Percentiles rank a stretch among this genome's conserved stretches.
These are phyloP conservation scores for Acarospora socialis DNA, from an alignment of 2,329 filamentous ascomycete genomes.

Conservation along the genomic window DNA sequence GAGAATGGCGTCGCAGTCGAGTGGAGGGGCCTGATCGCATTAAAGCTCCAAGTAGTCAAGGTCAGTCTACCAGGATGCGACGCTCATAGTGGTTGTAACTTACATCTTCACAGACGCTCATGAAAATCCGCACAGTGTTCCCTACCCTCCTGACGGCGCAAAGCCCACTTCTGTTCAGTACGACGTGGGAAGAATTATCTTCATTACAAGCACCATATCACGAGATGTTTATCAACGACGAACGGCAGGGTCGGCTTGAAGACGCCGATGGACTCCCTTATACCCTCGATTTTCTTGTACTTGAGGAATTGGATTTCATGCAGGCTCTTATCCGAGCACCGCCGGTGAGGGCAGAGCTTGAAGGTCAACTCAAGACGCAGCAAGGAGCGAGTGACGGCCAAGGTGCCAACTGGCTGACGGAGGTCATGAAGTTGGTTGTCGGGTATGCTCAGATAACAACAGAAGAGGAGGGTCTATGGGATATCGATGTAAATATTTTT, in stretches of 20 bases:
- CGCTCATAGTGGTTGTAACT: background rate
- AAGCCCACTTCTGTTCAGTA: conserved; percentile 67
- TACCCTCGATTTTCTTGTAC: conserved; percentile 79
- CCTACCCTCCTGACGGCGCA: conserved; percentile 68
- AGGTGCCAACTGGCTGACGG: conserved; percentile 65
- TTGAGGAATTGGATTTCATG: conserved; percentile 91
- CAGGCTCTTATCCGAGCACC: conserved; percentile 80
- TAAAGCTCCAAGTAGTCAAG: conserved; percentile 89
- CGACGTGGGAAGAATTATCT: conserved; percentile 78
- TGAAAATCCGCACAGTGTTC: conserved; percentile 78
- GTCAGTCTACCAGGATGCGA: conserved; percentile 24
- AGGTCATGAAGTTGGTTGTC: conserved; percentile 74
- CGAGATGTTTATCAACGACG: conserved; percentile 70
- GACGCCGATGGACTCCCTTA: conserved; percentile 87
- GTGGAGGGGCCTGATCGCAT: conserved; percentile 69
- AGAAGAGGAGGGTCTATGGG: conserved; percentile 91
- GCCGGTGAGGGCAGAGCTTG: conserved; percentile 79
- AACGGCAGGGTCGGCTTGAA: conserved; percentile 75
- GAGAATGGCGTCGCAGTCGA: conserved; percentile 43
- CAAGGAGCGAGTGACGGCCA: conserved; percentile 43
- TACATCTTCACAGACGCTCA: conserved; percentile 47
- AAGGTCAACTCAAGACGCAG: conserved; percentile 49
- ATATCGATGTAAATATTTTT: conserved; percentile 91
- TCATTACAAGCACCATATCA: conserved; percentile 60
- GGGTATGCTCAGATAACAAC: conserved; percentile 79